These are phyloP conservation scores for Diophrys appendiculata DNA, from an alignment of 73 alveolate species.

Conservation along the genomic window DNA sequence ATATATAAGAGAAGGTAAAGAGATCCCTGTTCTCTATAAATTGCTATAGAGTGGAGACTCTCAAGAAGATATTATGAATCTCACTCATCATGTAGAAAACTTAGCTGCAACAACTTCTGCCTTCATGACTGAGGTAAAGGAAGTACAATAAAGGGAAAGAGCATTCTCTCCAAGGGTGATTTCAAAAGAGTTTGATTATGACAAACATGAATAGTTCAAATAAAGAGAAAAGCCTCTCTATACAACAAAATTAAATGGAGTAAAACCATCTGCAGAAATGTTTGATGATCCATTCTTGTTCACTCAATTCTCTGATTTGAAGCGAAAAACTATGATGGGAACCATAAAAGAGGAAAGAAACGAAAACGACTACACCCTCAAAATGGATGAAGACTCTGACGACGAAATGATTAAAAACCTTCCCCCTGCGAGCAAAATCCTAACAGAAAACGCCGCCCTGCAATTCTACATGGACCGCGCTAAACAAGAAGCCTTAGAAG, in stretches of 20 bases:
- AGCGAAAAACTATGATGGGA: neutral
- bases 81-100: neutral
- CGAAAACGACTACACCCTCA: neutral
- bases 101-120: neutral
- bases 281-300: neutral
- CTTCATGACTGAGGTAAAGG: neutral
- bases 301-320: neutral
- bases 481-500: neutral
- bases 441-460: neutral
- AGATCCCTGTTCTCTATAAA: slow-evolving; percentile 11
- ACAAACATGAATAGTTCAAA: neutral
- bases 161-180: neutral
- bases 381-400: neutral
- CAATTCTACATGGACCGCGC: neutral
- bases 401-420: neutral
- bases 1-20: slow-evolving; percentile 37
- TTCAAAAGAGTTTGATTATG: neutral
- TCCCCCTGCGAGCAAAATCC: neutral
- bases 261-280: neutral
- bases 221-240: neutral
- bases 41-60: neutral
- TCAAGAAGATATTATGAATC: neutral
- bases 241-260: neutral
- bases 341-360: neutral
- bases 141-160: neutral